Conservation (phyloP, 768 basidiomycete species). For the Mycena haematopus region DNA sequence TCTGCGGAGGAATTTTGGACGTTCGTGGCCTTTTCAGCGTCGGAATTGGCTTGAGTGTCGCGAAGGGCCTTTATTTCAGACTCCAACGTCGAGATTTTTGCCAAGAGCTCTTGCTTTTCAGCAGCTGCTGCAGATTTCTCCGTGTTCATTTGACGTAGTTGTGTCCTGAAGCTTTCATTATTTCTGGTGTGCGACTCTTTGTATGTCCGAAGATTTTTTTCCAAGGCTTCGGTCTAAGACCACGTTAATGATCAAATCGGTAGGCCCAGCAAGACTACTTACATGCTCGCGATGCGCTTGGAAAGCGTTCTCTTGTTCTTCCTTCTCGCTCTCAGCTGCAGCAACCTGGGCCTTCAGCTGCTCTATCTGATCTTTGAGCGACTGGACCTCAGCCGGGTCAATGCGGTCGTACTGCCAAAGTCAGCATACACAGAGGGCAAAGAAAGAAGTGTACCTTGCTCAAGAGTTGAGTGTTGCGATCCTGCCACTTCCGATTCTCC, state of each 20-base stretch:
- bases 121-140: constrained; percentile 42
- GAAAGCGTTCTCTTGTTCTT: constrained; percentile 38
- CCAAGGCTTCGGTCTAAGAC: constrained; percentile 49
- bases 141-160: constrained; percentile 43
- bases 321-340: constrained; percentile 25
- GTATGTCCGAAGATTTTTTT: constrained; percentile 48
- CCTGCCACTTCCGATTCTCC: constrained; percentile 84
- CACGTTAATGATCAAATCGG: background rate
- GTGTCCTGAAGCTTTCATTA: constrained; percentile 34
- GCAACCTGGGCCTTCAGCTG: constrained; percentile 45
- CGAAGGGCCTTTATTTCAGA: constrained; percentile 43
- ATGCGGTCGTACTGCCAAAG: constrained; percentile 78
- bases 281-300: constrained; percentile 40
- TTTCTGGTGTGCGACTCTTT: constrained; percentile 32
- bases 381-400: constrained; percentile 84
- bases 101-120: constrained; percentile 47
- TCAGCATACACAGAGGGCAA: constrained; percentile 5
- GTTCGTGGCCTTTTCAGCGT: constrained; percentile 30
- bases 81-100: constrained; percentile 46
- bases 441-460: constrained; percentile 62
- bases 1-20: constrained; percentile 34
- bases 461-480: constrained; percentile 79
- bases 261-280: constrained; percentile 13
- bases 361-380: constrained; percentile 76
- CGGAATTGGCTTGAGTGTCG: constrained; percentile 31